phyloP scores from a whole-genome alignment of 257 asterid species.

The Solanum ossicruentum region DNA sequence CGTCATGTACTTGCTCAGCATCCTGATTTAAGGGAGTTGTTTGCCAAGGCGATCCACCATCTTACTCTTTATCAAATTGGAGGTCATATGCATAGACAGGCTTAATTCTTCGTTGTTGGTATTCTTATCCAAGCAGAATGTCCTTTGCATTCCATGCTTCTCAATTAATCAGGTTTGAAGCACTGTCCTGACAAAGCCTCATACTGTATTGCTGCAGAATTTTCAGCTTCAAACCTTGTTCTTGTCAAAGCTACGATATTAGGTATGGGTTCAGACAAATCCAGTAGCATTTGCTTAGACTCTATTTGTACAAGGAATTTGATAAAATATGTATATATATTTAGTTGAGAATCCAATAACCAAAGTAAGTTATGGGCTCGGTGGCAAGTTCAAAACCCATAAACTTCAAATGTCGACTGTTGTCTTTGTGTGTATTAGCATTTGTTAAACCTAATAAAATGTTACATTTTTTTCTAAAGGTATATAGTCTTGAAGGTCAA shows the following conservation, averaged over 20 bases:
- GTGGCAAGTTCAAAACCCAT: neutral
- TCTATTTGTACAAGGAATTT: neutral
- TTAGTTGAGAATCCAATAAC: neutral
- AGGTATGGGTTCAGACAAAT: neutral
- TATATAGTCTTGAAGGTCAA: neutral
- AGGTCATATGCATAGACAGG: constrained; percentile 34
- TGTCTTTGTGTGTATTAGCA: neutral
- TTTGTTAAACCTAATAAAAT: neutral
- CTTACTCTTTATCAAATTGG: constrained; percentile 67
- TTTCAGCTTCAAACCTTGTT: neutral
- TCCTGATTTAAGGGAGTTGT: constrained; percentile 50
- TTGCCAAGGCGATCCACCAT: constrained; percentile 34
- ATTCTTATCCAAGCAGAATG: neutral
- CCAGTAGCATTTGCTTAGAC: neutral
- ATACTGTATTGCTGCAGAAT: neutral
- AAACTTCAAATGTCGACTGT: neutral
- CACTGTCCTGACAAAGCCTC: neutral
- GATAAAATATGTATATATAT: neutral
- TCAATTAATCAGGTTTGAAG: neutral
- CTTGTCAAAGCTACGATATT: neutral
- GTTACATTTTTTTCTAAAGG: neutral
- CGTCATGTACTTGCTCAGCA: constrained; percentile 32
- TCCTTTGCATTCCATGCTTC: neutral
- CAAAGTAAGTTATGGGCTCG: neutral
- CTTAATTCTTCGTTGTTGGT: neutral